Percentiles rank a stretch among this genome's conserved stretches.
These are phyloP conservation scores for Ajuga chamaepitys DNA, from an alignment of 257 asterid genomes.

Conservation along the genomic window DNA sequence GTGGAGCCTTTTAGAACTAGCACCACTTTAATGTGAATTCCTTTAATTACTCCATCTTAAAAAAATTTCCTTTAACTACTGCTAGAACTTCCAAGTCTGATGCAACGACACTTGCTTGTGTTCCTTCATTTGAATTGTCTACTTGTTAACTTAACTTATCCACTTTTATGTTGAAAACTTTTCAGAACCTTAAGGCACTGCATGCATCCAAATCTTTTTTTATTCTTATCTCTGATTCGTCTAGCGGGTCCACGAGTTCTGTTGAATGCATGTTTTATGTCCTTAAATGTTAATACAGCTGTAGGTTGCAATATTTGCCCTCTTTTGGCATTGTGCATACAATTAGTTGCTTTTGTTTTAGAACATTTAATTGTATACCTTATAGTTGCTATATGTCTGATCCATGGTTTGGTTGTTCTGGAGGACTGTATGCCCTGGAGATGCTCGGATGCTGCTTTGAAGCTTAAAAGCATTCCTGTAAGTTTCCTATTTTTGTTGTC, in stretches of 20 bases:
- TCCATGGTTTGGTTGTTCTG: slow-evolving; percentile 69
- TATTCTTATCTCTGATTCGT: neutral
- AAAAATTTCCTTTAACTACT: no score
- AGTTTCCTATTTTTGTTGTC: slow-evolving; percentile 25
- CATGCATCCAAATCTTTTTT: neutral
- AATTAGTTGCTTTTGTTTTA: slow-evolving; percentile 17
- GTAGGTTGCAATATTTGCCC: neutral
- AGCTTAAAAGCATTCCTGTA: slow-evolving; percentile 35
- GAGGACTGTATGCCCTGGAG: slow-evolving; percentile 61
- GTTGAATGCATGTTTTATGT: neutral
- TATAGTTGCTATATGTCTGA: slow-evolving; percentile 44
- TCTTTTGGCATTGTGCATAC: neutral
- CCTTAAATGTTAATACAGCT: neutral
- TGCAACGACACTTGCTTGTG: no score
- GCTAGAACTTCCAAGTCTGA: no score
- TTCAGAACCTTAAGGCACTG: neutral
- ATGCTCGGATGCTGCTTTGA: slow-evolving; percentile 47
- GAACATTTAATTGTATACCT: slow-evolving; percentile 17
- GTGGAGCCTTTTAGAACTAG: slow-evolving; percentile 37
- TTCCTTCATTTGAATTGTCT: no score
- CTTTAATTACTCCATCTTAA: neutral
- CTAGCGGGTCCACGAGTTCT: neutral
- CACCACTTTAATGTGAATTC: neutral
- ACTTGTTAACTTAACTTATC: no score
- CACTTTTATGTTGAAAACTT: neutral